Evolutionary conservation across 2,329 filamentous ascomycete genomes (phyloP).

Genomic region (Scytalidium sp.): DNA sequence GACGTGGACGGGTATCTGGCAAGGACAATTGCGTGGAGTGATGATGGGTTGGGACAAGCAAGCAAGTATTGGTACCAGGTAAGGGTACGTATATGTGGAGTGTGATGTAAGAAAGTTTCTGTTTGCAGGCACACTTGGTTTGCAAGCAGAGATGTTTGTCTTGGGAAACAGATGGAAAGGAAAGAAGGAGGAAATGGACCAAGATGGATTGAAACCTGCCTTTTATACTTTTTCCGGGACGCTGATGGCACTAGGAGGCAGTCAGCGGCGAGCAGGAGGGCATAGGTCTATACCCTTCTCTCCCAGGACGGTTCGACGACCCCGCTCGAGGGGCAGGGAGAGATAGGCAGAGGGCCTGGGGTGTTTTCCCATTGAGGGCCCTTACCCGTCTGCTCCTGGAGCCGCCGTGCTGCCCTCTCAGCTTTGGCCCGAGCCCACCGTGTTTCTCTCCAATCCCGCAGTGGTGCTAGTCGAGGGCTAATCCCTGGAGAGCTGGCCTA

Average conservation of each 20-base stretch:
- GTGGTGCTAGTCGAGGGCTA: constrained; percentile 21
- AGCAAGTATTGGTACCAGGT: constrained; percentile 12
- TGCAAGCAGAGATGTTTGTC: constrained; percentile 24
- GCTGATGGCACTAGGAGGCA: constrained; percentile 16
- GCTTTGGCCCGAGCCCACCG: constrained; percentile 16
- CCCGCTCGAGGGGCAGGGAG: constrained; percentile 32
- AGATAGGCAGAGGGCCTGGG: constrained; percentile 20
- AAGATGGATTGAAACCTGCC: constrained; percentile 46
- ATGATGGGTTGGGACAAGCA: constrained; percentile 18
- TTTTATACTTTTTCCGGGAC: constrained; percentile 61
- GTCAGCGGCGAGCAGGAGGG: constrained; percentile 26
- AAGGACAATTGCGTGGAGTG: constrained; percentile 8
- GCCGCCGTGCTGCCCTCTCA: constrained; percentile 25
- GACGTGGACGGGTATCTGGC: constrained; percentile 12
- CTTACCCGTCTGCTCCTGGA: constrained; percentile 11
- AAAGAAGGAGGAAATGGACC: constrained; percentile 47
- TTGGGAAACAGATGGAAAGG: constrained; percentile 39
- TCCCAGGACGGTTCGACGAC: constrained; percentile 25
- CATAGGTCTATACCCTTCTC: constrained; percentile 29
- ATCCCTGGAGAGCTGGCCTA: constrained; percentile 24
- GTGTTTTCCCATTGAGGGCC: neutral
- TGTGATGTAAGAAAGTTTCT: constrained; percentile 18
- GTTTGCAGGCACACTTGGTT: constrained; percentile 17
- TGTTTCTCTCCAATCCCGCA: constrained; percentile 19
- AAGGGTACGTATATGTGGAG: constrained; percentile 16